A percentile compares a stretch with the other conserved stretches of the same genome.
Conservation (phyloP, 768 basidiomycete genomes). For the Termitomyces sp. region DNA sequence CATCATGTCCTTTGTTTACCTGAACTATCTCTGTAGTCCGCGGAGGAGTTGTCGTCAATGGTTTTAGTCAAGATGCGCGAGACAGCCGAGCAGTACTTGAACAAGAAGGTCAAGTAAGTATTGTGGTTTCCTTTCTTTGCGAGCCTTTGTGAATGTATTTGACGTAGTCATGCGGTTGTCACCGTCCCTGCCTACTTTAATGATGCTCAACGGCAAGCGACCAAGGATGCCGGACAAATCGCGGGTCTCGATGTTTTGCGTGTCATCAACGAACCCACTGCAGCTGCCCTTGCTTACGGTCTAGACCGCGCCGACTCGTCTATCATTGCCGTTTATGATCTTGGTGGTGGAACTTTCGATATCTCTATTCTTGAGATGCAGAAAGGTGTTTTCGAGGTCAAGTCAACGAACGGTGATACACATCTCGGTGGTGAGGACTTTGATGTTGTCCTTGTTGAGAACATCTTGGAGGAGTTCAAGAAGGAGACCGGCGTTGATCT, state of each 20-base stretch:
- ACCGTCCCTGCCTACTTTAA: constrained; percentile 99
- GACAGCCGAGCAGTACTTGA: constrained; percentile 89
- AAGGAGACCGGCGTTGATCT: constrained; percentile 84
- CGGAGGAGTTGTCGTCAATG: constrained; percentile 86
- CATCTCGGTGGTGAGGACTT: constrained; percentile 97
- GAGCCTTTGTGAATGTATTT: not conserved
- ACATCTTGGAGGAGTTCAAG: constrained; percentile 90
- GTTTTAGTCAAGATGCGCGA: constrained; percentile 91
- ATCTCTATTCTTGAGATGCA: constrained; percentile 99
- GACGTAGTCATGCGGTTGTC: constrained; percentile 72
- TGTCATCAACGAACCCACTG: constrained; percentile 98
- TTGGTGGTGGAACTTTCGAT: constrained; percentile 99
- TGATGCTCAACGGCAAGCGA: constrained; percentile 98
- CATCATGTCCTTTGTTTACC: not conserved
- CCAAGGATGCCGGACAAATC: constrained; percentile 96
- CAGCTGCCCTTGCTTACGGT: constrained; percentile 97
- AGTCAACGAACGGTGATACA: constrained; percentile 99
- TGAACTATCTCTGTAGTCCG: constrained; percentile 44
- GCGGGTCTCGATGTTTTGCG: constrained; percentile 96
- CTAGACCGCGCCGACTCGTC: constrained; percentile 81
- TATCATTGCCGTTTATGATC: constrained; percentile 96
- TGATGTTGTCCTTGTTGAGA: constrained; percentile 82
- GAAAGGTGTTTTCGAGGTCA: constrained; percentile 99
- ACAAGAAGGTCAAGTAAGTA: constrained; percentile 91
- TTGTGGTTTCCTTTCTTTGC: not conserved